Evolutionary conservation across 305 asterid genomes (phyloP).

Genomic region (Lippia alba): DNA sequence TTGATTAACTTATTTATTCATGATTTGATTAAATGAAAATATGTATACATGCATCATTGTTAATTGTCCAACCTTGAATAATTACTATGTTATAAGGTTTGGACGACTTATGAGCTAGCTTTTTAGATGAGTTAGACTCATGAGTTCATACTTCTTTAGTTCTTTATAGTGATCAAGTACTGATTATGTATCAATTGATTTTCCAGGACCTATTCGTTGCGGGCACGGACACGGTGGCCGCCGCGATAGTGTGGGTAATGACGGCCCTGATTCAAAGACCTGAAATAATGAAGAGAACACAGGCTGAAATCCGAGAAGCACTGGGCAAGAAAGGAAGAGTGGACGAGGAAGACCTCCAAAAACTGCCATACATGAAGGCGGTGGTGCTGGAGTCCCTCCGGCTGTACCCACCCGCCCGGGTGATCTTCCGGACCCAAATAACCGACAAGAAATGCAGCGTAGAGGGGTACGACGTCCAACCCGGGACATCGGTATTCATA

Average conservation of each 20-base stretch:
- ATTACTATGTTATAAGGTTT: too few relatives aligned
- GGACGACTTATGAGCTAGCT: too few relatives aligned
- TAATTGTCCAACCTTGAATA: too few relatives aligned
- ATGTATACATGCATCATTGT: too few relatives aligned
- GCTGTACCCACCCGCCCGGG: slow-evolving; percentile 43
- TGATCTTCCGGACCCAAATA: slow-evolving; percentile 29
- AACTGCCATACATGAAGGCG: slow-evolving; percentile 37
- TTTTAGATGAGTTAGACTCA: too few relatives aligned
- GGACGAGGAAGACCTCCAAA: slow-evolving; percentile 27
- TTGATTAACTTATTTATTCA: too few relatives aligned
- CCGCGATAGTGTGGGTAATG: slow-evolving; percentile 35
- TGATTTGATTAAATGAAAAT: too few relatives aligned
- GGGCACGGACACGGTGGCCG: slow-evolving; percentile 39
- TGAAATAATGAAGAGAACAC: slow-evolving; percentile 19
- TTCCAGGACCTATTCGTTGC: slow-evolving; percentile 33
- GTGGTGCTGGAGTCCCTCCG: slow-evolving; percentile 39
- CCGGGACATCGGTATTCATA: slow-evolving; percentile 23
- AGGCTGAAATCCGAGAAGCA: slow-evolving; percentile 20
- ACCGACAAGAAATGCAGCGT: background rate
- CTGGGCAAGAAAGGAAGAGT: slow-evolving; percentile 16
- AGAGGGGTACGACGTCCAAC: slow-evolving; percentile 17
- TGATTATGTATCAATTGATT: background rate
- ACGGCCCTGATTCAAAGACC: slow-evolving; percentile 34
- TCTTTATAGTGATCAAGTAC: too few relatives aligned
- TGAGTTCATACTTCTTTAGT: too few relatives aligned